Evolutionary conservation across 2,329 filamentous ascomycete species (phyloP), one percentile per base, ranked within the genome.

Genomic region (Cryphonectria japonica): DNA sequence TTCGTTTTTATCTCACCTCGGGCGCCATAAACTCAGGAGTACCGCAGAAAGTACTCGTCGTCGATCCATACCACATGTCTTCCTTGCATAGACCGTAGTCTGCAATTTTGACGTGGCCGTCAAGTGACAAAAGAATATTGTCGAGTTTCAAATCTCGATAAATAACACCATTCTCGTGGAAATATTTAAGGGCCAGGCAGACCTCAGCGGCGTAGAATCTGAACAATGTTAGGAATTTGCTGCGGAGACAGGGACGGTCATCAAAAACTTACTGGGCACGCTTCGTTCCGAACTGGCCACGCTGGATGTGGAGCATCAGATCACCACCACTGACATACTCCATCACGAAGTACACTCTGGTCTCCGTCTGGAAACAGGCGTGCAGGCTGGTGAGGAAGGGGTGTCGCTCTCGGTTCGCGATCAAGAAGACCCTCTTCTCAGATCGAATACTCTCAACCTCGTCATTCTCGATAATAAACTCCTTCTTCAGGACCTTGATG

Each of bases 11-110:
- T n/a, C 85, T 78, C 86, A 97, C 94, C 86, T 99, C 96, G 11
- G 96, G 96, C 11, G 96, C 96, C 96, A 99, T 99, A 76, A 99
- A 99, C 80, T 99, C 96, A 22, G 96, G 96, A n/a, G 96, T 99
- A 81, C 96, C 96, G 80, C 96, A 99, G 85, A 99, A 99, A 9
- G 96, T 99, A 83, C 95, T 95, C 0, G 96, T 99, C 2, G 93
- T 98, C 69, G 93, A 95, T 60, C 94, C 94, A 79, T 97, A 99
- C 95, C 95, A 99, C 96, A 99, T 99, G 77, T 99, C 95, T 80
- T 99, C 96, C 83, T 99, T 99, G 85, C 97, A 99, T 65, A 99
- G 89, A 89, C 96, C 96, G 80, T 97, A 99, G 87, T 99, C 96
- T 68, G 89, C 96, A 85, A 99, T 94, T 87, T 98, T 98, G 85